phyloP scores from a whole-genome alignment of 768 basidiomycete genomes.

The Nidula microcarpa region DNA sequence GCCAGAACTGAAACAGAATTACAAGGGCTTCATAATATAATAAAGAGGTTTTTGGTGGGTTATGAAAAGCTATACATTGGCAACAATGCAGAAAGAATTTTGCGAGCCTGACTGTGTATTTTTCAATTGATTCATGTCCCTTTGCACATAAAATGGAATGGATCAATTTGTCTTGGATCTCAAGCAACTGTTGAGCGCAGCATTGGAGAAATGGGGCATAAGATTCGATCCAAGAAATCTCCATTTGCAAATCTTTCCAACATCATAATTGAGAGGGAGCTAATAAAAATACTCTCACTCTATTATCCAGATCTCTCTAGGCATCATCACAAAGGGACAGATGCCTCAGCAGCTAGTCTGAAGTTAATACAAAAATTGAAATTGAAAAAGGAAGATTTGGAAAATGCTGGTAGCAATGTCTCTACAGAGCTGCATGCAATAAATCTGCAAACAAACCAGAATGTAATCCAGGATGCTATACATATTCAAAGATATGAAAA shows the following conservation, averaged over 20 bases:
- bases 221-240: background rate
- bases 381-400: background rate
- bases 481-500: background rate
- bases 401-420: background rate
- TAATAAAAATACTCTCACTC: background rate
- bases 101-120: constrained; percentile 18
- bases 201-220: background rate
- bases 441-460: background rate
- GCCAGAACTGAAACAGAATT: background rate
- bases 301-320: background rate
- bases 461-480: background rate
- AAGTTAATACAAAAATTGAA: background rate
- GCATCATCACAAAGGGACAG: background rate
- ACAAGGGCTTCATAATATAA: background rate
- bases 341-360: background rate
- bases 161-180: constrained; percentile 27
- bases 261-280: background rate
- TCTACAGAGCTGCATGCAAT: background rate
- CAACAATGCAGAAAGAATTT: constrained; percentile 18
- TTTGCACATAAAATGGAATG: constrained; percentile 29
- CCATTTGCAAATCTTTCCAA: constrained; percentile 1
- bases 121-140: constrained; percentile 32
- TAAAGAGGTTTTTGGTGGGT: constrained; percentile 13
- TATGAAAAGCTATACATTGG: constrained; percentile 24
- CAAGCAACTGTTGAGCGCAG: constrained; percentile 23